Conservation (phyloP, 208 protist species). For the Leishmania braziliensis region DNA sequence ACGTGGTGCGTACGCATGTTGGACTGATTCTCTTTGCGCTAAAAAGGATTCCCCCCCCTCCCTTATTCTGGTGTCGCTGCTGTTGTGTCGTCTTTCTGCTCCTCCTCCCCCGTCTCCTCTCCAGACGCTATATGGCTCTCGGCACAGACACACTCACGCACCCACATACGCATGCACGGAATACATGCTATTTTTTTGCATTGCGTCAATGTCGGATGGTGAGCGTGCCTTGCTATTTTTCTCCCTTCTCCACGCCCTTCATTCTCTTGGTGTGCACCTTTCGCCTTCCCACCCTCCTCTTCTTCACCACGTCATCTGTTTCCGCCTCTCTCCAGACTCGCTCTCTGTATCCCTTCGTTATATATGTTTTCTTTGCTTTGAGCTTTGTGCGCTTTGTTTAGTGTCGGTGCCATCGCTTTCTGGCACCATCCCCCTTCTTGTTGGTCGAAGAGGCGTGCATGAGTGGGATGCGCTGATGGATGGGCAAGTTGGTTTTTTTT, state of each 20-base stretch:
- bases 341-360: neutral
- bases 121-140: neutral
- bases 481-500: neutral
- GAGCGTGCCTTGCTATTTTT: neutral
- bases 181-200: neutral
- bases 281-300: neutral
- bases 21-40: neutral
- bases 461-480: neutral
- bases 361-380: neutral
- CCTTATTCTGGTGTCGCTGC: neutral
- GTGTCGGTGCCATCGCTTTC: neutral
- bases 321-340: neutral
- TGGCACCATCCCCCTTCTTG: neutral
- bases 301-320: neutral
- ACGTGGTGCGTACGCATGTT: neutral
- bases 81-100: neutral
- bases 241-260: neutral
- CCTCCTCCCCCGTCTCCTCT: neutral
- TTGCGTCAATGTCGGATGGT: neutral
- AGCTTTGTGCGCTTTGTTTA: neutral
- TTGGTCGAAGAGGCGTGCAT: neutral
- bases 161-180: neutral
- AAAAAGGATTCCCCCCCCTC: neutral
- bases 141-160: neutral
- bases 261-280: neutral